Conservation (phyloP, 1,284 basidiomycete species). For the Hymenochaete sp. region DNA sequence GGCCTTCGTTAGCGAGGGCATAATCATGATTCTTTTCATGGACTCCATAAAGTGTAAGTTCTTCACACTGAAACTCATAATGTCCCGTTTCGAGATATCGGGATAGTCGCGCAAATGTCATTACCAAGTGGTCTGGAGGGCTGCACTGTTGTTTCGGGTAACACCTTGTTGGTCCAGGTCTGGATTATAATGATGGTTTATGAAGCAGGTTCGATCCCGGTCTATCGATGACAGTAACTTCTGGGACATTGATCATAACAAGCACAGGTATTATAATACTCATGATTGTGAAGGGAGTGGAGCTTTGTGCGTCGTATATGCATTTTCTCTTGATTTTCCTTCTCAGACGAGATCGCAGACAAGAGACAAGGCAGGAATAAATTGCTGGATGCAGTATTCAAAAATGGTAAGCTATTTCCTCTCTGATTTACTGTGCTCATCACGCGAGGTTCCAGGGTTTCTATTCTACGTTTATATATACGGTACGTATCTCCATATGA, state of each 20-base stretch:
- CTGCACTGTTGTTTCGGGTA: slow-evolving; percentile 1
- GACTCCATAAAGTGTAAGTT: not conserved
- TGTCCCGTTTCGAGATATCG: not conserved
- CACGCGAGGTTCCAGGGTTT: not conserved
- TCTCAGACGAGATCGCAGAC: too few species aligned
- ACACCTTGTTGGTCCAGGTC: slow-evolving; percentile 3
- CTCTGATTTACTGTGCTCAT: not conserved
- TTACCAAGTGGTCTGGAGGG: not conserved
- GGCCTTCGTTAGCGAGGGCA: not conserved
- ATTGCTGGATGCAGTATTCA: slow-evolving; percentile 1
- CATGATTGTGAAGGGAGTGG: slow-evolving; percentile 2
- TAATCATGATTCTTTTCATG: slow-evolving; percentile 1
- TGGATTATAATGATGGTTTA: slow-evolving; percentile 9
- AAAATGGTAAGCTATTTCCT: slow-evolving; percentile 2
- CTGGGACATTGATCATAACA: too few species aligned
- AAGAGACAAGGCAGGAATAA: not conserved
- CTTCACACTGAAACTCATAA: not conserved
- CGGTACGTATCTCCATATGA: too few species aligned
- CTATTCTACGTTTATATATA: slow-evolving; percentile 2
- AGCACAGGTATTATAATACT: not conserved
- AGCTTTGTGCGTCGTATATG: not conserved
- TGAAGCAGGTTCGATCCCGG: slow-evolving; percentile 4
- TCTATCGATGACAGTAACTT: too few species aligned
- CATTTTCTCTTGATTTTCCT: not conserved
- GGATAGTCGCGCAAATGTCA: not conserved